Evolutionary conservation across 2,329 filamentous ascomycete species (phyloP).

Genomic region (Cladobotryum mycophilum): DNA sequence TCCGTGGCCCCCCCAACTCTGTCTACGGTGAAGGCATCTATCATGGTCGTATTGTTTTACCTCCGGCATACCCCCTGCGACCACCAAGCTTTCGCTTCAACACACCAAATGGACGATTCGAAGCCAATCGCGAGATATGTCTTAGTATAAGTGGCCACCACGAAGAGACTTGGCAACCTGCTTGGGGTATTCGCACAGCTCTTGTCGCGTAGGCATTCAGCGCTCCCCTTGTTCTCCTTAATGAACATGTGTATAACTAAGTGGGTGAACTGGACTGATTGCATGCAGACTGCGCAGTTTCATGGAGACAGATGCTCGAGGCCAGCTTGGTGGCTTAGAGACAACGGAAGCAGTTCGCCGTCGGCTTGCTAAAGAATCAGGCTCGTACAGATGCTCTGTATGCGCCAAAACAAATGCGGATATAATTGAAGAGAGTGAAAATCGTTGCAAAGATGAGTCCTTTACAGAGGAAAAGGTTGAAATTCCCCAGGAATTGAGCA

Average conservation of each 20-base stretch:
- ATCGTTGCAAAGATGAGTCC: conserved; percentile 39
- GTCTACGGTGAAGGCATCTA: conserved; percentile 79
- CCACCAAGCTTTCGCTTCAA: conserved; percentile 95
- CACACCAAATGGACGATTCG: conserved; percentile 87
- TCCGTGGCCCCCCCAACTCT: conserved; percentile 80
- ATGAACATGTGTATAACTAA: background rate
- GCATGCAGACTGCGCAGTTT: conserved; percentile 63
- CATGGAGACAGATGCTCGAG: conserved; percentile 85
- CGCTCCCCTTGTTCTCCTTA: background rate
- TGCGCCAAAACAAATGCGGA: conserved; percentile 69
- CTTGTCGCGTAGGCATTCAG: conserved; percentile 49
- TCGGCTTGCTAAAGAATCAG: conserved; percentile 62
- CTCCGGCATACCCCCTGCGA: conserved; percentile 81
- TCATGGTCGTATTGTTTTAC: conserved; percentile 90
- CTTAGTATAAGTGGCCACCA: conserved; percentile 91
- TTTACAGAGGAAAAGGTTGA: conserved; percentile 35
- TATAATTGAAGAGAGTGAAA: conserved; percentile 66
- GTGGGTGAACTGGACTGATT: conserved; percentile 1
- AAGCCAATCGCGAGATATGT: conserved; percentile 95
- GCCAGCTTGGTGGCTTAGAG: conserved; percentile 87
- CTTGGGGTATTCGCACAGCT: conserved; percentile 92
- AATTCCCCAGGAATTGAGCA: conserved; percentile 49
- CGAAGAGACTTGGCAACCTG: conserved; percentile 97
- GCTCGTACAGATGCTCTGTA: conserved; percentile 58
- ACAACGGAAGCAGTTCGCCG: conserved; percentile 60